phyloP scores from a whole-genome alignment of 1,284 basidiomycete genomes.

The Ganoderma leucocontextum region DNA sequence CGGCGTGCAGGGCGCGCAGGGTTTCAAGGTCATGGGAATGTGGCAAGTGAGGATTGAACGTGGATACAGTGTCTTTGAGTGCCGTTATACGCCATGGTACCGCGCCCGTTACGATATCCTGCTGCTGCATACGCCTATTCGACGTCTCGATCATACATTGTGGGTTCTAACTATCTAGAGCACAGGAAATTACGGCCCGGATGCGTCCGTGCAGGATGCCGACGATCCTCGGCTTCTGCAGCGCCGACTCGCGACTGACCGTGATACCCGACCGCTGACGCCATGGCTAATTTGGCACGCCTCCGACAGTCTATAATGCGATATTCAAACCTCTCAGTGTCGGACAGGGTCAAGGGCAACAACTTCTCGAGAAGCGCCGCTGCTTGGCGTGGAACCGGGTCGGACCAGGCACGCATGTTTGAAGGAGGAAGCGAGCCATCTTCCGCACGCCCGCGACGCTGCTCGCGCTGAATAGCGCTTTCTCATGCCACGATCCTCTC shows the following conservation, averaged over 20 bases:
- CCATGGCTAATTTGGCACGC: constrained; percentile 70
- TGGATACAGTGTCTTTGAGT: background rate
- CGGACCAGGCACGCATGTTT: constrained; percentile 52
- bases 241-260: constrained; percentile 80
- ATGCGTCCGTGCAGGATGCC: constrained; percentile 74
- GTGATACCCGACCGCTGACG: constrained; percentile 66
- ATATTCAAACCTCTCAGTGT: background rate
- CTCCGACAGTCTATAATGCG: constrained; percentile 15
- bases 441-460: constrained; percentile 52
- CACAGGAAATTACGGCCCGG: constrained; percentile 65
- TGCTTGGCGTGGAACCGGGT: constrained; percentile 57
- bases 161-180: background rate
- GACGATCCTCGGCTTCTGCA: constrained; percentile 64
- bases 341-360: constrained; percentile 74
- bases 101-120: too few species aligned
- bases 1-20: constrained; percentile 67
- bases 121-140: too few species aligned
- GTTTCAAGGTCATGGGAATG: constrained; percentile 58
- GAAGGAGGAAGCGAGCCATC: constrained; percentile 64
- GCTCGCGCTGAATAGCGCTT: background rate
- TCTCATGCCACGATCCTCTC: background rate
- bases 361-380: constrained; percentile 70
- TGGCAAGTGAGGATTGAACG: background rate
- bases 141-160: background rate
- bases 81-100: background rate